Conservation (phyloP, 2,329 filamentous ascomycete genomes). For the Penicillium corylophilum region DNA sequence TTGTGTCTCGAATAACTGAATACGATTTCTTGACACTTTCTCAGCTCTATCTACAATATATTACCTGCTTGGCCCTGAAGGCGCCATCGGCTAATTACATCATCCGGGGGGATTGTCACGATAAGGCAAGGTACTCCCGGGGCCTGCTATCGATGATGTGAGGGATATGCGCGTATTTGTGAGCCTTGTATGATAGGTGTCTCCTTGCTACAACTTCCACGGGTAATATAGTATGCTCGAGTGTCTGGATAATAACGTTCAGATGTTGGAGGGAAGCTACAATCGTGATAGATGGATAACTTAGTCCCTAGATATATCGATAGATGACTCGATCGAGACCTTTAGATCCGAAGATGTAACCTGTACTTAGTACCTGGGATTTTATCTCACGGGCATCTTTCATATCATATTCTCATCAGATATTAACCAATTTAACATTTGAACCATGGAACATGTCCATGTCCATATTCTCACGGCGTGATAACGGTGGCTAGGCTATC, state of each 20-base stretch:
- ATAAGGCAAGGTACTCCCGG: not conserved
- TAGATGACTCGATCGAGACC: too few relatives aligned
- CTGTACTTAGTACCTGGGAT: too few relatives aligned
- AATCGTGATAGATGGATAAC: too few relatives aligned
- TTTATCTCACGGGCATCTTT: too few relatives aligned
- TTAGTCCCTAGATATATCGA: too few relatives aligned
- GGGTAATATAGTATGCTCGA: too few relatives aligned
- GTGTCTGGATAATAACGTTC: too few relatives aligned
- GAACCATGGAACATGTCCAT: not conserved
- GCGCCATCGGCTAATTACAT: not conserved
- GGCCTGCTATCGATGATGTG: not conserved
- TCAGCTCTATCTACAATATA: not conserved
- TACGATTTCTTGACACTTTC: not conserved
- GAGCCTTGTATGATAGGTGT: not conserved
- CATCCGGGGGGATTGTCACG: not conserved
- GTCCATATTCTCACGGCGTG: not conserved
- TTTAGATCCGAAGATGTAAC: too few relatives aligned
- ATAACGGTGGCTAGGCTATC: constrained; percentile 1
- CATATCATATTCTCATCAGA: not conserved
- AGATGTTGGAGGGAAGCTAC: too few relatives aligned
- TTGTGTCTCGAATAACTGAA: not conserved
- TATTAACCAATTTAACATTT: too few relatives aligned
- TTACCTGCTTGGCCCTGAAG: not conserved
- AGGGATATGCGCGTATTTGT: not conserved
- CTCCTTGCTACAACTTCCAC: too few relatives aligned